Percentiles rank a stretch among this genome's conserved stretches.
phyloP scores from a whole-genome alignment of 2,329 filamentous ascomycete species.

The Trichoderma hamatum region DNA sequence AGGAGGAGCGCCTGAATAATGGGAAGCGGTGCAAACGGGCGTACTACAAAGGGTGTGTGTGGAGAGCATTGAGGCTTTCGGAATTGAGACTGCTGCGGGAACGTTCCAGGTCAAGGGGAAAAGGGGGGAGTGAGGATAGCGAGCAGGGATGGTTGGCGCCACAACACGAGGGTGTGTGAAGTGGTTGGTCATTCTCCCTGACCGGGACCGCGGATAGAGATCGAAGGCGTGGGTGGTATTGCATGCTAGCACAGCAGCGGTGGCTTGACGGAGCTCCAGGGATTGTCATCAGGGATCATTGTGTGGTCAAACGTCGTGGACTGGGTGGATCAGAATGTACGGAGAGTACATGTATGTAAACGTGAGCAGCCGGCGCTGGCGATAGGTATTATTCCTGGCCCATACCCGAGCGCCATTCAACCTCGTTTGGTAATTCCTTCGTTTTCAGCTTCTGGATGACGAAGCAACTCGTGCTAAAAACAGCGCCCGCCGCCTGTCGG shows the following conservation, averaged over 20 bases:
- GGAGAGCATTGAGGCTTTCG: constrained; percentile 7
- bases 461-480: neutral
- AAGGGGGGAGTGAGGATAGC: constrained; percentile 7
- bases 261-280: constrained; percentile 34
- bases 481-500: neutral
- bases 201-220: constrained; percentile 31
- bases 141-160: neutral
- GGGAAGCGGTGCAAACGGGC: constrained; percentile 16
- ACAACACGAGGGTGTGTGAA: constrained; percentile 15
- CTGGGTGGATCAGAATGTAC: constrained; percentile 29
- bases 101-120: constrained; percentile 1
- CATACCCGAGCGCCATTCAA: constrained; percentile 24
- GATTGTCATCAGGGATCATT: constrained; percentile 34
- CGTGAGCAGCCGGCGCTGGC: constrained; percentile 27
- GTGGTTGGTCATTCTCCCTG: constrained; percentile 27
- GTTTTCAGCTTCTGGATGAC: constrained; percentile 25
- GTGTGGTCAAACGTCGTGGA: constrained; percentile 32
- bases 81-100: constrained; percentile 6
- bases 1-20: constrained; percentile 13
- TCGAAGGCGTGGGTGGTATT: constrained; percentile 28
- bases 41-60: constrained; percentile 16
- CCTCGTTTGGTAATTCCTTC: constrained; percentile 25
- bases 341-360: constrained; percentile 28
- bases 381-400: constrained; percentile 18
- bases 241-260: constrained; percentile 9